phyloP scores from a whole-genome alignment of 257 asterid species.

The Solanum habrochaites region DNA sequence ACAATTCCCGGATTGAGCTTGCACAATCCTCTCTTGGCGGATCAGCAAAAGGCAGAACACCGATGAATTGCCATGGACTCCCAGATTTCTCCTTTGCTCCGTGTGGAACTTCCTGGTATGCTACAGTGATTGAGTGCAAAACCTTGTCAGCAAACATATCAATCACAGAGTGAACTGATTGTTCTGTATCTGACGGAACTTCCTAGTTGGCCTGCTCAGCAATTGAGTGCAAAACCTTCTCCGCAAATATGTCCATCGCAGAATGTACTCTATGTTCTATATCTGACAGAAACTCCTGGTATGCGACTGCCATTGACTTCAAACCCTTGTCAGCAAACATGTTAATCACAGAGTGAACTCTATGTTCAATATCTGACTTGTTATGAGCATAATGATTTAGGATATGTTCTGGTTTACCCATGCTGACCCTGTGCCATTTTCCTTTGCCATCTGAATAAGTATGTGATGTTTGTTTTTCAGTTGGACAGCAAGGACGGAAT shows the following conservation, averaged over 20 bases:
- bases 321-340: conserved; percentile 38
- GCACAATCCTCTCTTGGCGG: conserved; percentile 34
- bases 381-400: conserved; percentile 22
- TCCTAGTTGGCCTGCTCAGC: conserved; percentile 26
- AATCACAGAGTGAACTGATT: conserved; percentile 15
- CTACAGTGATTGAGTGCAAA: conserved; percentile 28
- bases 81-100: conserved; percentile 32
- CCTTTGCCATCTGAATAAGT: conserved; percentile 72
- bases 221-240: conserved; percentile 34
- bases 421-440: conserved; percentile 91
- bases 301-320: conserved; percentile 34
- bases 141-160: conserved; percentile 39
- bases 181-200: conserved; percentile 25
- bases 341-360: conserved; percentile 32
- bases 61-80: conserved; percentile 35
- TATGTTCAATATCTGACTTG: conserved; percentile 33
- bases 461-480: conserved; percentile 71
- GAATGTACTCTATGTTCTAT: neutral
- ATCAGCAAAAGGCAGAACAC: conserved; percentile 32
- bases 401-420: conserved; percentile 77
- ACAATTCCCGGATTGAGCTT: conserved; percentile 21
- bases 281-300: conserved; percentile 27
- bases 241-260: conserved; percentile 37
- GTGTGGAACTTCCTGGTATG: conserved; percentile 35
- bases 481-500: conserved; percentile 76